These are phyloP conservation scores for Chaetomium sp. DNA, from an alignment of 2,329 filamentous ascomycete genomes.

Conservation along the genomic window DNA sequence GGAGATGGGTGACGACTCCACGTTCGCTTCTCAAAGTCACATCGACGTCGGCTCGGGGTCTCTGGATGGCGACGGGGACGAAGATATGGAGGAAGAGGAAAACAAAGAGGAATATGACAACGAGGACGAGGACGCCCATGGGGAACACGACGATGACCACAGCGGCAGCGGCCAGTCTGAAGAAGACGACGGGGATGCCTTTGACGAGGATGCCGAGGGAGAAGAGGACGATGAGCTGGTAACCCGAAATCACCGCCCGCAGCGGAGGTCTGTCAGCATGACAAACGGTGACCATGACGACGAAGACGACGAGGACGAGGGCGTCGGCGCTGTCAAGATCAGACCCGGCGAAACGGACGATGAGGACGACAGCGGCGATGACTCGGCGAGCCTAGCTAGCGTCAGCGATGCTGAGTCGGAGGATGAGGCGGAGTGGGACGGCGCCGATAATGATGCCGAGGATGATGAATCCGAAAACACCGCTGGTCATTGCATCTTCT, in stretches of 20 bases:
- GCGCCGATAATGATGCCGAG: conserved; percentile 55
- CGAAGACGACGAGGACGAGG: conserved; percentile 54
- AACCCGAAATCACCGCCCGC: conserved; percentile 21
- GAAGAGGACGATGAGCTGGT: conserved; percentile 37
- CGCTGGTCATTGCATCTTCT: conserved; percentile 65
- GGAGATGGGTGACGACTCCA: conserved; percentile 34
- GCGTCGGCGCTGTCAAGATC: conserved; percentile 60
- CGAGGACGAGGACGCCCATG: conserved; percentile 34
- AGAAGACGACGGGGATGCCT: conserved; percentile 35
- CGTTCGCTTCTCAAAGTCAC: conserved; percentile 29
- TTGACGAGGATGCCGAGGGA: conserved; percentile 37
- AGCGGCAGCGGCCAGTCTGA: conserved; percentile 32
- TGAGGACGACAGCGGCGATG: conserved; percentile 40
- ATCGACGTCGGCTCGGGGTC: conserved; percentile 28
- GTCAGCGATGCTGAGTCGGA: conserved; percentile 58
- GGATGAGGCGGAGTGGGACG: conserved; percentile 60
- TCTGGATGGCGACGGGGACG: conserved; percentile 31
- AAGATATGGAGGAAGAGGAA: conserved; percentile 32
- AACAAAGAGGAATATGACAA: conserved; percentile 42
- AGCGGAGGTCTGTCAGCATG: conserved; percentile 30
- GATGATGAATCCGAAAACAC: conserved; percentile 61
- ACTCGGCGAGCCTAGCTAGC: conserved; percentile 46
- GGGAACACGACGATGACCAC: conserved; percentile 31
- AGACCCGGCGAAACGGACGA: conserved; percentile 55
- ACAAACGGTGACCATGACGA: conserved; percentile 31